phyloP scores from a whole-genome alignment of 2,329 filamentous ascomycete species.

The Chrysosporium keratinophilum region DNA sequence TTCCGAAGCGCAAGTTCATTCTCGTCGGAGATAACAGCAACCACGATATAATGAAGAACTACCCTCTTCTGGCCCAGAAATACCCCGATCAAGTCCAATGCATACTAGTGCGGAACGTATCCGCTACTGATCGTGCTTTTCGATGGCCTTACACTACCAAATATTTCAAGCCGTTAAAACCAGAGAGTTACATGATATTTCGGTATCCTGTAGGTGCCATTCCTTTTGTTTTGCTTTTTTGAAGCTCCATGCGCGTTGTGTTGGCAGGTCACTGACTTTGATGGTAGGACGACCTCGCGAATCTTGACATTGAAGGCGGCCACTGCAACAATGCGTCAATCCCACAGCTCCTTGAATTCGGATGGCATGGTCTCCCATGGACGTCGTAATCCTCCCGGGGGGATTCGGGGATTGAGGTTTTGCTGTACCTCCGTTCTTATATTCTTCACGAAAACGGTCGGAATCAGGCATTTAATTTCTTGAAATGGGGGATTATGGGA shows the following conservation, averaged over 20 bases:
- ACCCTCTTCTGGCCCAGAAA: slow-evolving; percentile 50
- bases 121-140: slow-evolving; percentile 55
- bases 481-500: no score
- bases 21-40: slow-evolving; percentile 68
- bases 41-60: slow-evolving; percentile 59
- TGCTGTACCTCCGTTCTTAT: no score
- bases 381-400: not conserved
- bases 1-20: slow-evolving; percentile 63
- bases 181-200: slow-evolving; percentile 71
- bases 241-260: not conserved
- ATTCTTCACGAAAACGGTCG: no score
- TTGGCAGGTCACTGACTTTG: not conserved
- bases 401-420: no score
- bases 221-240: no score
- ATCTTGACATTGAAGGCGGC: slow-evolving; percentile 56
- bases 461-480: no score
- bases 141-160: slow-evolving; percentile 66
- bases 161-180: slow-evolving; percentile 57
- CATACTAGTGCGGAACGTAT: slow-evolving; percentile 66
- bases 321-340: slow-evolving; percentile 57
- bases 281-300: slow-evolving; percentile 49
- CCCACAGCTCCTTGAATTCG: slow-evolving; percentile 61
- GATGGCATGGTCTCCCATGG: slow-evolving; percentile 44
- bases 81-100: slow-evolving; percentile 65
- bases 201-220: slow-evolving; percentile 41